Percentiles rank a stretch among this genome's conserved stretches.
Evolutionary conservation across 2,329 filamentous ascomycete genomes (phyloP).

Genomic region (Aspergillus transmontanensis): DNA sequence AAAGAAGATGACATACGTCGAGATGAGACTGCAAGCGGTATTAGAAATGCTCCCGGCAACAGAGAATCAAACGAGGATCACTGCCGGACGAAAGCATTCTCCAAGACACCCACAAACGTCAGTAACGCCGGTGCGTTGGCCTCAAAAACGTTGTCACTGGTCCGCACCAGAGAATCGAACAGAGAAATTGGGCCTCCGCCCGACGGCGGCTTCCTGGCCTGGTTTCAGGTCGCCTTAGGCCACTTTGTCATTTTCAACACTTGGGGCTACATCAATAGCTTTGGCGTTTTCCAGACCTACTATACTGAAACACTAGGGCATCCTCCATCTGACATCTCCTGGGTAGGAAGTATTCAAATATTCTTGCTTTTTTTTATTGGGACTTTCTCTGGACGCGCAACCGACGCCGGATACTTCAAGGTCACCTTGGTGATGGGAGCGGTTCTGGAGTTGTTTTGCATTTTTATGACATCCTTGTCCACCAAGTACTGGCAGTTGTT

Average conservation of each 20-base stretch:
- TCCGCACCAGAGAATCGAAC: constrained; percentile 41
- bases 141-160: constrained; percentile 36
- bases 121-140: constrained; percentile 28
- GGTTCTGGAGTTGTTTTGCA: constrained; percentile 48
- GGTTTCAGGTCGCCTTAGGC: constrained; percentile 56
- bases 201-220: constrained; percentile 58
- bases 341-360: constrained; percentile 56
- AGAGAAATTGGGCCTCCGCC: constrained; percentile 43
- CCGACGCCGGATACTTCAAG: constrained; percentile 56
- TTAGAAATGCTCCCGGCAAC: constrained; percentile 12
- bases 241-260: constrained; percentile 61
- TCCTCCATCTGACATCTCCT: constrained; percentile 53
- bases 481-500: constrained; percentile 54
- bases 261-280: constrained; percentile 58
- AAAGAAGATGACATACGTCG: not conserved
- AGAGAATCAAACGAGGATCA: constrained; percentile 24
- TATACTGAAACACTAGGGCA: constrained; percentile 48
- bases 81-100: constrained; percentile 19
- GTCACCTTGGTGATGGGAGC: constrained; percentile 47
- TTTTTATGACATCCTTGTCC: constrained; percentile 55
- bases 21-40: constrained; percentile 15
- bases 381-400: constrained; percentile 54
- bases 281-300: constrained; percentile 59
- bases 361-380: constrained; percentile 55
- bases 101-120: constrained; percentile 26